A percentile compares a stretch with the other conserved stretches of the same genome.
Evolutionary conservation across 176 grass and related monocot species (phyloP).

Genomic region (Carex scoparia): DNA sequence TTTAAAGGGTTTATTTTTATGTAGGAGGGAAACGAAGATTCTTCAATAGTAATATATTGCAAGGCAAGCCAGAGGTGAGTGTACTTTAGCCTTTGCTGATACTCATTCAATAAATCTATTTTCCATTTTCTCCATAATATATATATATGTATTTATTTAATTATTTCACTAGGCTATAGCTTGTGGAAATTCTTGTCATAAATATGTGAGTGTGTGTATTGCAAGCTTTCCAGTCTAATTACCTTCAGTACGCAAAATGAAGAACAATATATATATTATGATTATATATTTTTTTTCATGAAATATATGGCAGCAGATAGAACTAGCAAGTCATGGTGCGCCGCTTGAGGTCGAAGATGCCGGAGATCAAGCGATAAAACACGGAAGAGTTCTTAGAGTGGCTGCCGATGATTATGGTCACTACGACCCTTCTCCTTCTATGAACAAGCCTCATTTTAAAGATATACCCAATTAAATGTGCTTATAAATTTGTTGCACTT

Average conservation of each 20-base stretch:
- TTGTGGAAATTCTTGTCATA: not conserved
- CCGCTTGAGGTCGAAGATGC: conserved; percentile 22
- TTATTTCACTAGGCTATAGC: not conserved
- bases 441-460: conserved; percentile 78
- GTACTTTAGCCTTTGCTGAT: not conserved
- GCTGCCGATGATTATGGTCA: conserved; percentile 51
- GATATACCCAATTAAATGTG: conserved; percentile 51
- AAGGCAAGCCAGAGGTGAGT: conserved; percentile 27
- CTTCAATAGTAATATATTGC: conserved; percentile 3
- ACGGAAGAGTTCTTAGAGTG: conserved; percentile 52
- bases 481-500: not conserved
- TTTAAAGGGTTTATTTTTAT: not conserved
- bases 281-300: not conserved
- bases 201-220: too few relatives aligned
- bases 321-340: not conserved
- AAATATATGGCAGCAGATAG: conserved; percentile 6
- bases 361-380: conserved; percentile 1
- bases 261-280: not conserved
- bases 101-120: not conserved
- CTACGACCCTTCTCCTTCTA: conserved; percentile 48
- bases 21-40: conserved; percentile 26
- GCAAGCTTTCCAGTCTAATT: not conserved
- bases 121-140: not conserved
- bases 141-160: not conserved
- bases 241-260: not conserved